Percentiles rank a stretch among this genome's conserved stretches.
Evolutionary conservation across 371 early-diverging fungal species (phyloP).

Genomic region (Umbelopsis sp.): DNA sequence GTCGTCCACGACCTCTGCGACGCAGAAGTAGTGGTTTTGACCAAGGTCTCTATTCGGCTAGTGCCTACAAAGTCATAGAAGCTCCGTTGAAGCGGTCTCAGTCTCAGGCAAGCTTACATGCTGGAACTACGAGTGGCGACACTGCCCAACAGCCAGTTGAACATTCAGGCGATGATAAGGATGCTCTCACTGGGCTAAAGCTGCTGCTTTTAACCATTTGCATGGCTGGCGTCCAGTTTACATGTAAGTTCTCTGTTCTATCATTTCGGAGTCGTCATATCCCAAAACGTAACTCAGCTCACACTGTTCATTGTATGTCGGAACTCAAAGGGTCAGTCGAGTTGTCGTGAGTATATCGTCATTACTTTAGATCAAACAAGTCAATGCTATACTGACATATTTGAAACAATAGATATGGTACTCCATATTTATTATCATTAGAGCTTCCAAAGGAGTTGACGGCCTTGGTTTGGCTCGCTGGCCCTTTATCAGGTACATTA

Average conservation of each 20-base stretch:
- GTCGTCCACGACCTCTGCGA: not conserved
- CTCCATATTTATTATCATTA: slow-evolving; percentile 73
- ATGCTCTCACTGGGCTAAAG: not conserved
- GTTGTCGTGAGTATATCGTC: slow-evolving; percentile 43
- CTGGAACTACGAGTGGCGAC: not conserved
- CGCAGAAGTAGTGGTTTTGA: slow-evolving; percentile 15
- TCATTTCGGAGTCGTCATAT: not conserved
- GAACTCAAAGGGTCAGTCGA: slow-evolving; percentile 53
- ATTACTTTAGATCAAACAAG: not conserved
- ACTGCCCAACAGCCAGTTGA: not conserved
- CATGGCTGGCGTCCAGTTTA: slow-evolving; percentile 64
- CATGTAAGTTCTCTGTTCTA: slow-evolving; percentile 43
- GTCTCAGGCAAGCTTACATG: not conserved
- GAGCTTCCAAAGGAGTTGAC: slow-evolving; percentile 70
- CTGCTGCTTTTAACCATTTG: slow-evolving; percentile 46
- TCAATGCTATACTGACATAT: not conserved
- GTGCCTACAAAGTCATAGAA: slow-evolving; percentile 18
- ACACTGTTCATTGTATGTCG: slow-evolving; percentile 21
- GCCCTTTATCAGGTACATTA: slow-evolving; percentile 67
- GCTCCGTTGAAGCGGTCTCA: slow-evolving; percentile 13
- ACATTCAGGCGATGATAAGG: not conserved
- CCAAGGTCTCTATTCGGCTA: slow-evolving; percentile 13
- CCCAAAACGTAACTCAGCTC: slow-evolving; percentile 12
- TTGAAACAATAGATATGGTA: slow-evolving; percentile 59
- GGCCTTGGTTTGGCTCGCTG: slow-evolving; percentile 77